Conservation (phyloP, 169 alveolate species). For the Perkinsus chesapeaki region DNA sequence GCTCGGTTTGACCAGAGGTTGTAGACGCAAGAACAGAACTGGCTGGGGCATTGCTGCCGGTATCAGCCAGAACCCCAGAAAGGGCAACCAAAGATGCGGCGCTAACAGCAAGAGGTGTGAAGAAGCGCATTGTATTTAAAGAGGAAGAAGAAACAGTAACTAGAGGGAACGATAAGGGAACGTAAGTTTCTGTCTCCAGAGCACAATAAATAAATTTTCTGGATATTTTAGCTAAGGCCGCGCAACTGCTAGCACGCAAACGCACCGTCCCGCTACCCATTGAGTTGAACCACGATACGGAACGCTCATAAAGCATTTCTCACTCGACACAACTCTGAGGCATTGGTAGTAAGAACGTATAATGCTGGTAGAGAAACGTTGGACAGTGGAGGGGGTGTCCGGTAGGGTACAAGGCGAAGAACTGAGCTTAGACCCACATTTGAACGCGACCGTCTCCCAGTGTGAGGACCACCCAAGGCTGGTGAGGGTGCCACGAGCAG, state of each 20-base stretch:
- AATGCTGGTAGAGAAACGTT: background rate
- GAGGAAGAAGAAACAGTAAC: background rate
- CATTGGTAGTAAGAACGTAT: background rate
- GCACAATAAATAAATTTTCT: background rate
- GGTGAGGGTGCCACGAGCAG: background rate
- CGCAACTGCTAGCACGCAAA: background rate
- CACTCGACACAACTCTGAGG: background rate
- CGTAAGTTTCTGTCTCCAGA: background rate
- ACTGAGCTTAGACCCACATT: background rate
- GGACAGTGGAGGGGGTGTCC: background rate
- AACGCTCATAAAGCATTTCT: background rate
- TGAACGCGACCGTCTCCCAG: background rate
- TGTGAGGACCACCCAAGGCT: background rate
- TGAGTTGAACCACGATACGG: background rate
- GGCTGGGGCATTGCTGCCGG: background rate
- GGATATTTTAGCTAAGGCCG: background rate
- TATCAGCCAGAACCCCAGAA: background rate
- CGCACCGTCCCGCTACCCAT: background rate
- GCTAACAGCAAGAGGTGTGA: background rate
- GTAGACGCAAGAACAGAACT: background rate
- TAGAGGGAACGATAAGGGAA: background rate
- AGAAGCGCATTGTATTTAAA: background rate
- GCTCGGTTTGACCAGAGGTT: background rate
- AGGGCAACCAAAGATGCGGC: background rate
- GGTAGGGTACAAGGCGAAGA: background rate